A percentile compares a stretch with the other conserved stretches of the same genome.
These are phyloP conservation scores for Moringa oleifera DNA, from an alignment of 345 rosid genomes.

Conservation along the genomic window DNA sequence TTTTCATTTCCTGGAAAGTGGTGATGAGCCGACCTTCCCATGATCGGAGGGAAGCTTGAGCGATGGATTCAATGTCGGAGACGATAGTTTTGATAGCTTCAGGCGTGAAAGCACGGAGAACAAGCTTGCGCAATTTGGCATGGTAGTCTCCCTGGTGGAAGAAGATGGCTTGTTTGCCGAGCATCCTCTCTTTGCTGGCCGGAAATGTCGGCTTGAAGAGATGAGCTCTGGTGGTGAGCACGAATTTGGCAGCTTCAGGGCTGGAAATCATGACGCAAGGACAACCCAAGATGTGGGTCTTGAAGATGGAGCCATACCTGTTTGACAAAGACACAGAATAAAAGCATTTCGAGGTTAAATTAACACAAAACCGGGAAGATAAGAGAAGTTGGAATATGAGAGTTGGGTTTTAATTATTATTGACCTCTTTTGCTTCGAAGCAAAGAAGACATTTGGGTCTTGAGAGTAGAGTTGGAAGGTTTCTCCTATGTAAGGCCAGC, in stretches of 20 bases:
- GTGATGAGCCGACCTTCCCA: conserved; percentile 50
- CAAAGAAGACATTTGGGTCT: conserved; percentile 79
- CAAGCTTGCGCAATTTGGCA: conserved; percentile 64
- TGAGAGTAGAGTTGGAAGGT: conserved; percentile 88
- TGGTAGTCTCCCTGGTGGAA: conserved; percentile 88
- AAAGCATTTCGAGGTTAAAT: background rate
- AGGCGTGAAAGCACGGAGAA: conserved; percentile 73
- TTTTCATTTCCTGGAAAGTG: conserved; percentile 82
- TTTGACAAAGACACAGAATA: background rate
- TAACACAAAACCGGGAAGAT: too few species aligned
- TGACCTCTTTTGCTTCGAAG: conserved; percentile 55
- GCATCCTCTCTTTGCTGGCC: conserved; percentile 82
- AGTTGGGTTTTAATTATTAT: background rate
- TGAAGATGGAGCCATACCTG: conserved; percentile 76
- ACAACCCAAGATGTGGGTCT: conserved; percentile 77
- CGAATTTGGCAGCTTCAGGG: conserved; percentile 78
- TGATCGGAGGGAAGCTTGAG: conserved; percentile 30
- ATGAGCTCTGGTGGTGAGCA: conserved; percentile 55
- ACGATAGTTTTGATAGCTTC: conserved; percentile 47
- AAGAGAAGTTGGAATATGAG: background rate
- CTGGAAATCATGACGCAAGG: conserved; percentile 88
- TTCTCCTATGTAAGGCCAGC: conserved; percentile 84
- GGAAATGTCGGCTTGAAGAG: conserved; percentile 92
- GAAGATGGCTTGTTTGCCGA: conserved; percentile 79
- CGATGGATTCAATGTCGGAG: conserved; percentile 50